These are phyloP conservation scores for Adansonia gregorii DNA, from an alignment of 441 rosid species.

Conservation along the genomic window DNA sequence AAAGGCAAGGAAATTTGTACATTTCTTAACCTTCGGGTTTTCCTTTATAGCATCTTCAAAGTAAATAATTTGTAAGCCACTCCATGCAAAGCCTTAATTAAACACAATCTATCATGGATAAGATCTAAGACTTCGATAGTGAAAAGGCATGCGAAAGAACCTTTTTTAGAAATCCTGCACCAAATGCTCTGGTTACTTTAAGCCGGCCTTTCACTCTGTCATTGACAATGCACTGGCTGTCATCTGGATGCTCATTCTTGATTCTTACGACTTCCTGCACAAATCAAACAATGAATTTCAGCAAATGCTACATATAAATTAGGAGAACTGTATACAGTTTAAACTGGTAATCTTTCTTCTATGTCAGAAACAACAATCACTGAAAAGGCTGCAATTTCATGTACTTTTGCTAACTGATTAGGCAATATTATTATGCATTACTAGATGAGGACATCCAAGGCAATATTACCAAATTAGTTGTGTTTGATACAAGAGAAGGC, in stretches of 20 bases:
- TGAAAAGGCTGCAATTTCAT: not conserved
- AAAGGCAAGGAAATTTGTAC: slow-evolving; percentile 10
- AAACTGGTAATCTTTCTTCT: not conserved
- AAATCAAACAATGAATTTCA: slow-evolving; percentile 19
- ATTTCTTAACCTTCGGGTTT: slow-evolving; percentile 1
- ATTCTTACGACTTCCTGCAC: slow-evolving; percentile 90
- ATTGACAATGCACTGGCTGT: slow-evolving; percentile 86
- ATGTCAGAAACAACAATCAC: slow-evolving; percentile 6
- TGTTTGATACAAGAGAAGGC: not conserved
- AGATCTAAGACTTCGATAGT: not conserved
- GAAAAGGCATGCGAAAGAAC: slow-evolving; percentile 36
- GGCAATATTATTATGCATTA: not conserved
- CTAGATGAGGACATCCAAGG: not conserved
- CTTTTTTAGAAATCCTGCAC: slow-evolving; percentile 97
- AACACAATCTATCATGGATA: slow-evolving; percentile 4
- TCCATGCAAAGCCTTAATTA: slow-evolving; percentile 1
- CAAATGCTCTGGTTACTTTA: slow-evolving; percentile 97
- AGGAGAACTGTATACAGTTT: slow-evolving; percentile 10
- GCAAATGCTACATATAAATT: slow-evolving; percentile 8
- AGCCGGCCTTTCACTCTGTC: slow-evolving; percentile 96
- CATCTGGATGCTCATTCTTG: slow-evolving; percentile 94
- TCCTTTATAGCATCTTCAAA: not conserved
- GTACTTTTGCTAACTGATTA: slow-evolving; percentile 13
- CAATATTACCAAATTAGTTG: not conserved
- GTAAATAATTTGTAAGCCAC: slow-evolving; percentile 8